Percentiles rank a stretch among this genome's conserved stretches.
phyloP scores from a whole-genome alignment of 106 monocot species.

The Dioscorea dumetorum region DNA sequence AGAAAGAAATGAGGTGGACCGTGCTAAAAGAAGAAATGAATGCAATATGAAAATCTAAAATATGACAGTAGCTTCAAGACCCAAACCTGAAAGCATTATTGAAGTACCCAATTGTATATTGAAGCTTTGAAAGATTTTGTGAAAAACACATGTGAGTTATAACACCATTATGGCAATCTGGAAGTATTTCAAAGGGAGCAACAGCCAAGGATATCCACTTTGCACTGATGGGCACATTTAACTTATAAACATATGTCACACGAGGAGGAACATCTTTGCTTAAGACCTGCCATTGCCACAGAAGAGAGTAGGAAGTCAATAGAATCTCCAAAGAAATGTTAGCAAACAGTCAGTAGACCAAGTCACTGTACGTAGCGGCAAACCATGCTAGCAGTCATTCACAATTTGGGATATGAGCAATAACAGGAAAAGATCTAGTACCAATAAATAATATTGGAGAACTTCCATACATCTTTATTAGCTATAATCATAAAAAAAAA shows the following conservation, averaged over 20 bases:
- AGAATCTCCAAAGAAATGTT: no score
- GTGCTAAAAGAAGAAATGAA: neutral
- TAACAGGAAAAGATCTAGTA: no score
- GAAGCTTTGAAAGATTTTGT: slow-evolving; percentile 56
- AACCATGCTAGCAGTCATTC: no score
- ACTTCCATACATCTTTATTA: no score
- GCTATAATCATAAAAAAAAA: no score
- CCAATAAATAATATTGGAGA: no score
- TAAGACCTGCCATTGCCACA: slow-evolving; percentile 53
- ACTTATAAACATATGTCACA: slow-evolving; percentile 82
- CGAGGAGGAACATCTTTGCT: slow-evolving; percentile 72
- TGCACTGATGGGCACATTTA: slow-evolving; percentile 72
- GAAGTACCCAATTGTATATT: slow-evolving; percentile 84
- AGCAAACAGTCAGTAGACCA: no score
- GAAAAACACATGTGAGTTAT: slow-evolving; percentile 79
- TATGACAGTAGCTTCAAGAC: neutral
- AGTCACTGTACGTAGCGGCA: no score
- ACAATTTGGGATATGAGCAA: no score
- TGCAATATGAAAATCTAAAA: neutral
- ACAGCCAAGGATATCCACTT: slow-evolving; percentile 85
- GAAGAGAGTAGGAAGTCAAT: no score
- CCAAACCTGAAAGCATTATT: slow-evolving; percentile 72
- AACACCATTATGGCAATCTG: slow-evolving; percentile 61
- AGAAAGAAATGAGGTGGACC: slow-evolving; percentile 5
- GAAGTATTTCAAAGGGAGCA: slow-evolving; percentile 83